Base-by-base conservation (phyloP, 1,284 basidiomycete genomes). In the Cerrena zonata region DNA sequence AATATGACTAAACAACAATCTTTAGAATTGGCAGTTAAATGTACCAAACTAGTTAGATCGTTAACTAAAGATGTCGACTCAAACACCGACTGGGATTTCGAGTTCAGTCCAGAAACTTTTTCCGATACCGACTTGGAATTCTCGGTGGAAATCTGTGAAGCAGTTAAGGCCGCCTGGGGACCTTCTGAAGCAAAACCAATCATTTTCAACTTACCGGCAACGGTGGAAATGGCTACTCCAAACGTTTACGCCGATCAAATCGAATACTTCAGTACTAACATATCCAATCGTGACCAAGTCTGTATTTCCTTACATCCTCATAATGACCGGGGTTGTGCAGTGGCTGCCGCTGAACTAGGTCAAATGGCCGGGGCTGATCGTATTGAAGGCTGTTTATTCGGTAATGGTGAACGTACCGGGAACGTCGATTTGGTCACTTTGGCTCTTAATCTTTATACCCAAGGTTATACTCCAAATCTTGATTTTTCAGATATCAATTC, bases 101-200 rank as follows among this genome's bases (percentile, higher is more conserved):
- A 99, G 72, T 99, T 99, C 73, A 98, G 94, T 62, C 96, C 96
- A 25, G 96, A 99, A 72, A 96, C 94, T 1, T 99, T 99, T 72
- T 89, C 94, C 2, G 96, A 99, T 71, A 99, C 96, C 24, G 96
- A 99, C 71, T 86, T 93, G n/a, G 91, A 92, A 37, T 99, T 96
- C 67, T 91, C 93, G 13, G 73, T 98, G 47, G 84, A 94, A 63
- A 80, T 99, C 7, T 99, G 96, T 65, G 89, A 98, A 62, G 92
- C 87, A 7, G 96, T 99, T 45, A 94, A 94, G 71, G 73, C 77
- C 44, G 83, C 91, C 1, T 99, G 94, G 94, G 84, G 82, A 27
- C 87, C 84, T 19, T 72, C 79, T 0, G 82, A 85, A 49, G 81
- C 41, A 5, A 27, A 89, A 54, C 80, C 90, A 41, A 98, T 99